Evolutionary conservation across 1,284 basidiomycete species (phyloP), one percentile per base, ranked within the genome.

Genomic region (Polyporus tsugae): DNA sequence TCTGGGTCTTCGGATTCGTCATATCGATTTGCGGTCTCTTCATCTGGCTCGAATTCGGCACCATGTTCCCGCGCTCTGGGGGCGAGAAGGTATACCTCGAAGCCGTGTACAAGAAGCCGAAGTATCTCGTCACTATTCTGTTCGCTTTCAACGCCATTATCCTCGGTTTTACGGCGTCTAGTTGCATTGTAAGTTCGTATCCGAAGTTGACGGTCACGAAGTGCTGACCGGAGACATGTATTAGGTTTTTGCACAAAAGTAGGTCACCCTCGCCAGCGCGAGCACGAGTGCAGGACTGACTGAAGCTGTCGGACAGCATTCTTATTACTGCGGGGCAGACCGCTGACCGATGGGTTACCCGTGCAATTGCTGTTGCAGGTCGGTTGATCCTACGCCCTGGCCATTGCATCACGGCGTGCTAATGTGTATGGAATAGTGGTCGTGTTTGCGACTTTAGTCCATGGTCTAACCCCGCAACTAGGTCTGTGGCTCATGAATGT

Each of bases 51-150:
- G 92, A 93, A 75, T 84, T 91, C 41, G 92, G 92, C 38, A 91
- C 89, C 19, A 89, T 91, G 74, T 78, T 86, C 74, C 75, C 74
- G n/a, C 59, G 63, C 1, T 76, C 74, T 63, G 92, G 92, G 0
- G 92, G 89, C 19, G 92, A 94, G 81, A 92, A 92, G 79, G 91
- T 89, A 52, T 94, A 94, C 75, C 80, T 94, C 39, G 91, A 93
- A 70, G 91, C 84, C 67, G 86, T 91, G 19, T 94, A 88, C 78
- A 84, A 86, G 62, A 82, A 81, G 39, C 92, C 92, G 4, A 84
- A 83, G 63, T 89, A 88, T 75, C 78, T 94, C 64, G 83, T 82
- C 5, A 90, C 89, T 4, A 88, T 89, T 69, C 75, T 85, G 6
- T 93, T 86, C 72, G 85, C 88, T 0, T 77, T 84, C 1, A 91